Percentiles rank a stretch among this genome's conserved stretches.
These are phyloP conservation scores for Triticum turgidum DNA, from an alignment of 176 grass and related monocot genomes.

Conservation along the genomic window DNA sequence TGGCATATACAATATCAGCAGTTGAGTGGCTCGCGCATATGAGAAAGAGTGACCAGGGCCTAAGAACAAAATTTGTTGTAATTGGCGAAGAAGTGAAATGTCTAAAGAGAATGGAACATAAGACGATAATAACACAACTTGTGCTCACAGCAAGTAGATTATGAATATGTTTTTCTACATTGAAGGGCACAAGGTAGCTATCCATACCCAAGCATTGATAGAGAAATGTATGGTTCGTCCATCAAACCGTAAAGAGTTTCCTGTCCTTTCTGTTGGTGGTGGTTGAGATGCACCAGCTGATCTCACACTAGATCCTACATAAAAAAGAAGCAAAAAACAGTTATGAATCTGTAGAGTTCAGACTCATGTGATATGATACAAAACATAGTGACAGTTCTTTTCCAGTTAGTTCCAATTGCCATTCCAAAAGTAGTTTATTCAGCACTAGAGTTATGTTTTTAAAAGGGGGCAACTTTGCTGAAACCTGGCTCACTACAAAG, in stretches of 20 bases:
- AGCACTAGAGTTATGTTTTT: background rate
- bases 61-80: constrained; percentile 20
- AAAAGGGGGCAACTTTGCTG: background rate
- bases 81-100: constrained; percentile 22
- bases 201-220: constrained; percentile 91
- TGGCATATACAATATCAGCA: background rate
- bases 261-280: constrained; percentile 43
- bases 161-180: background rate
- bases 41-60: background rate
- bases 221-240: constrained; percentile 71
- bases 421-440: background rate
- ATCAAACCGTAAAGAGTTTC: constrained; percentile 62
- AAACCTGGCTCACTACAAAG: background rate
- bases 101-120: background rate
- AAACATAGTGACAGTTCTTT: background rate
- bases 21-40: background rate
- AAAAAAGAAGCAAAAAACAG: background rate
- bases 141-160: background rate
- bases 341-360: constrained; percentile 33
- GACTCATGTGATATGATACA: background rate
- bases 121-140: background rate
- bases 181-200: background rate
- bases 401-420: constrained; percentile 1
- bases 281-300: constrained; percentile 11
- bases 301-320: constrained; percentile 51